Base-by-base conservation (phyloP, 2,329 filamentous ascomycete genomes). In the Hypoxylon sp. region DNA sequence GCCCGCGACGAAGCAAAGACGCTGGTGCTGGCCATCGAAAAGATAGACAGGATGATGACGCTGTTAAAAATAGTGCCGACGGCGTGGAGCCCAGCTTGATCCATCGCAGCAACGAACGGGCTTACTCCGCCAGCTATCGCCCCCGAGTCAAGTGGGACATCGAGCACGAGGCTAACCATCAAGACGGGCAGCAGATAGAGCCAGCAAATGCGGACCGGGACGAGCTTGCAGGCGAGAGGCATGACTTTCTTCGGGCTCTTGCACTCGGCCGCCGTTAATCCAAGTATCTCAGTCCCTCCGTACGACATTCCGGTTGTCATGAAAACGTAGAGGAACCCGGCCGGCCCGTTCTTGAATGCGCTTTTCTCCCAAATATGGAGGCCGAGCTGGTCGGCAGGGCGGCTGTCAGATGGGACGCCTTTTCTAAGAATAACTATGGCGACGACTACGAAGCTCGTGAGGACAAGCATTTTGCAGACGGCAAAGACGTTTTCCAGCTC, bases 381-480 rank as follows among this genome's bases (percentile, higher is more conserved):
- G 8, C 85, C 82, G 59, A 85, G 47, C 15, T 66, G 49, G 4
- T 34, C 83, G 68, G 84, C 83, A 15, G 80, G 80, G 41, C 73
- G 68, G 8, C 64, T 49, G 49, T 84, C 77, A 34, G 78, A 74
- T 50, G 82, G 79, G 28, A 84, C 82, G 34, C 81, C 82, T 4
- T 83, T 82, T 32, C 74, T 75, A 60, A 84, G 79, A 66, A 87
- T 79, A 54, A 86, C 78, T 52, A 87, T 81, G 15, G 82, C 84
- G 4, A 86, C 76, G 56, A 88, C 76, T 64, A 88, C 85, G 74
- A 89, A 89, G 17, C 83, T 82, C 22, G 82, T 74, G 67, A 84
- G 78, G 30, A 85, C 83, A 28, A 78, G 62, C 59, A 85, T 77
- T 70, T 87, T 87, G 62, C 85, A 79, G 8, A 82, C 74, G 28